Evolutionary conservation across 176 grass and related monocot genomes (phyloP).

Genomic region (barley (Hordeum vulgare)): DNA sequence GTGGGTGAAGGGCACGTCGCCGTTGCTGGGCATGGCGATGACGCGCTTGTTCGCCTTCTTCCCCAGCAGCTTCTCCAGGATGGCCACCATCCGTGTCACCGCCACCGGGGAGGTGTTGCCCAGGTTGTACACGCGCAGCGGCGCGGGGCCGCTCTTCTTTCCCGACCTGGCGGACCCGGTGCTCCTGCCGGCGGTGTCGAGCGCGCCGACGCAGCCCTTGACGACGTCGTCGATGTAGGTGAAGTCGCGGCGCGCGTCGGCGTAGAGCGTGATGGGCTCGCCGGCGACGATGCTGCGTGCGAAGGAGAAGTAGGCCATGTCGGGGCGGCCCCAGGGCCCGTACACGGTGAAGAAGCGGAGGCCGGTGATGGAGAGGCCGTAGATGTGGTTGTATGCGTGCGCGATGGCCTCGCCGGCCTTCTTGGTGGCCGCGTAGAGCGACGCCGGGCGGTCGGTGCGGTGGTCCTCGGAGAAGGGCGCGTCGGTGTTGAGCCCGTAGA

Average conservation of each 20-base stretch:
- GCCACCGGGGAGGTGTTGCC: constrained; percentile 92
- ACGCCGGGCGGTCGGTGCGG: constrained; percentile 86
- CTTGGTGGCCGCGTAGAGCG: constrained; percentile 95
- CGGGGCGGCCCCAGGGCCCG: constrained; percentile 90
- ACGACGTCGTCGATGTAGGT: constrained; percentile 99
- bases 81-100: constrained; percentile 75
- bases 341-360: constrained; percentile 98
- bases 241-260: constrained; percentile 74
- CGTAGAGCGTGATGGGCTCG: constrained; percentile 80
- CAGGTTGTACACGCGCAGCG: constrained; percentile 88
- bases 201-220: constrained; percentile 74
- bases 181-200: constrained; percentile 73
- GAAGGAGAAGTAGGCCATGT: constrained; percentile 99
- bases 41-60: constrained; percentile 93
- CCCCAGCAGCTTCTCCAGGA: constrained; percentile 72
- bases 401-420: constrained; percentile 97
- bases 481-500: constrained; percentile 81
- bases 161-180: constrained; percentile 48
- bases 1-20: constrained; percentile 94
- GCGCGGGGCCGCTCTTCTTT: constrained; percentile 58
- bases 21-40: constrained; percentile 85
- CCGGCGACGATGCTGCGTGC: constrained; percentile 62
- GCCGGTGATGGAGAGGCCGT: constrained; percentile 91
- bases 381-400: constrained; percentile 94
- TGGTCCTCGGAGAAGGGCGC: constrained; percentile 87